Evolutionary conservation across 164 flowering plant species (phyloP), one percentile per base, ranked within the genome.

Genomic region (Berberis thunbergii): DNA sequence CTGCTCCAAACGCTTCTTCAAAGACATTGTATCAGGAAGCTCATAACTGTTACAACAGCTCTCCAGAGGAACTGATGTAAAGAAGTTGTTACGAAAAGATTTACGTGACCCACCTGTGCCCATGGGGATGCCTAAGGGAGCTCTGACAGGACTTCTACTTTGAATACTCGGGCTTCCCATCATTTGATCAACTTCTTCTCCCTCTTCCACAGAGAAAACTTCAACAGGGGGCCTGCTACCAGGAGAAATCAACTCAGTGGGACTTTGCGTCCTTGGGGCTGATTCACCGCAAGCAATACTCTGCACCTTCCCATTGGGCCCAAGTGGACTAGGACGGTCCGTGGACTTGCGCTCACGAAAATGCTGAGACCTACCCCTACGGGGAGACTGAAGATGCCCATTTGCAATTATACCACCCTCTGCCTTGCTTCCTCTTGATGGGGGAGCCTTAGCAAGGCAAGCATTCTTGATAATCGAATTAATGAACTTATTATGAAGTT

Each of bases 171-270:
- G 91, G 74, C 89, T 87, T 49, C 75, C 87, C 3, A 80, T 73
- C 62, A 70, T 53, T 72, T 93, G 98, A 64, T 93, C 97, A 48
- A 90, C 94, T 75, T 91, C 97, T 76, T 91, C 97, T 42, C 97
- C 96, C 53, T 87, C 92, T 76, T 91, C 97, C 13, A 84, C 93
- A 10, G 98, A 86, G 4, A 64, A 75, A 57, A 85, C 85, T 73
- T 88, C 94, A 50, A 60, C 75, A 1, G 80, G 86, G 43, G 90
- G 92, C 62, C 83, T 80, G 73, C 97, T 88, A 49, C 87, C 83
- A 26, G 80, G 83, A 60, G 93, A 86, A 68, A 73, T 57, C 75
- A 88, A 59, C 49, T 84, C 90, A 2, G 86, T 77, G 1, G 84
- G 77, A 75, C 87, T 84, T 65, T 81, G 85, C 69, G 75, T 65